A percentile compares a stretch with the other conserved stretches of the same genome.
Evolutionary conservation across 2,329 filamentous ascomycete species (phyloP).

Genomic region (Aspergillus neotritici): DNA sequence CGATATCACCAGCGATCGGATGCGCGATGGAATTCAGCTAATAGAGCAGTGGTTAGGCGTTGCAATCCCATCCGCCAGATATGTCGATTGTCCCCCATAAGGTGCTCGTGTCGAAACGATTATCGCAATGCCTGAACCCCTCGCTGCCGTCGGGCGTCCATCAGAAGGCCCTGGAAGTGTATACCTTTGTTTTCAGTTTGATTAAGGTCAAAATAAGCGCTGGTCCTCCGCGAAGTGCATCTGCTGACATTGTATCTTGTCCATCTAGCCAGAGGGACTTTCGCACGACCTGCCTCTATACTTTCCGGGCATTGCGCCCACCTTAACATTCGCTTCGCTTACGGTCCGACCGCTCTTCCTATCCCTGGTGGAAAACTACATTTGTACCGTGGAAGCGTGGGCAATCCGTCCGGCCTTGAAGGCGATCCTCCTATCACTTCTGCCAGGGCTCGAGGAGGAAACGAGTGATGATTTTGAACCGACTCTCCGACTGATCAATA

Average conservation of each 20-base stretch:
- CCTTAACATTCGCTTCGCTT: conserved; percentile 89
- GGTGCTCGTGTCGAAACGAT: conserved; percentile 74
- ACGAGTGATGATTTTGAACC: conserved; percentile 95
- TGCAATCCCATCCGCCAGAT: conserved; percentile 76
- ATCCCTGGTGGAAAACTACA: conserved; percentile 72
- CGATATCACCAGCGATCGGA: conserved; percentile 10
- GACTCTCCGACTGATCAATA: conserved; percentile 71
- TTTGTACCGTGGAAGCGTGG: conserved; percentile 64
- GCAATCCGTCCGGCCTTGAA: conserved; percentile 83
- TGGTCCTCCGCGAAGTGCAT: conserved; percentile 11
- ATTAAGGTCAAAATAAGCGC: conserved; percentile 55
- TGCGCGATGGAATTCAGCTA: not conserved
- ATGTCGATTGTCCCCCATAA: conserved; percentile 74
- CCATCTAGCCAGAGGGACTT: conserved; percentile 58
- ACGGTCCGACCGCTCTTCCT: conserved; percentile 83
- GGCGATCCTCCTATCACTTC: conserved; percentile 77
- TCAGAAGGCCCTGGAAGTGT: conserved; percentile 94
- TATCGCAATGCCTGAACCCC: conserved; percentile 93
- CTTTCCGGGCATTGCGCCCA: conserved; percentile 80
- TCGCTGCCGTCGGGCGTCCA: conserved; percentile 91
- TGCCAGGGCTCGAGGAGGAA: conserved; percentile 91
- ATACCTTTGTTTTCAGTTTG: conserved; percentile 78
- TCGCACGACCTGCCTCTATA: conserved; percentile 80
- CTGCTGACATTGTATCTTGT: conserved; percentile 3
- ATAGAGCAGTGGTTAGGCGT: conserved; percentile 51